Percentiles rank a stretch among this genome's conserved stretches.
These are phyloP conservation scores for Colletotrichum spaethianum DNA, from an alignment of 2,329 filamentous ascomycete genomes.

Conservation along the genomic window DNA sequence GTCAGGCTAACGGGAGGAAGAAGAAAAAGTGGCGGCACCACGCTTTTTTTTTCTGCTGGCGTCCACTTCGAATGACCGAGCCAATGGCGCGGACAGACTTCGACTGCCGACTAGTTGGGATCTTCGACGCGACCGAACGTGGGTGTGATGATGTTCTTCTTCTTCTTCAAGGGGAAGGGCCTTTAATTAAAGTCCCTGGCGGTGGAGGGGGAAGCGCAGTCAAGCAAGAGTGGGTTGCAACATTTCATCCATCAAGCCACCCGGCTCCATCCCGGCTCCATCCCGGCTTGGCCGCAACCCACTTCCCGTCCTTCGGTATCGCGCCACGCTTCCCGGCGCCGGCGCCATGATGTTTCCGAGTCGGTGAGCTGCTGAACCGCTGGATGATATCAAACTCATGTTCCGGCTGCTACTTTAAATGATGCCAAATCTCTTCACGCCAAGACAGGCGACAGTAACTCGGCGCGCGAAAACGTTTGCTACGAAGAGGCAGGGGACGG, in stretches of 20 bases:
- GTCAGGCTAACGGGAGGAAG: too few species aligned
- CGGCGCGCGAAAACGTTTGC: neutral
- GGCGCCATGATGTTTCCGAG: neutral
- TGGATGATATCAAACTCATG: neutral
- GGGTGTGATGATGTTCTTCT: neutral
- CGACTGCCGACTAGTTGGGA: slow-evolving; percentile 16
- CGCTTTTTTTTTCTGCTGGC: neutral
- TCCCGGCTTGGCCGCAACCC: slow-evolving; percentile 12
- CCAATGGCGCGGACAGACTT: neutral
- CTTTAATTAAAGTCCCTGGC: slow-evolving; percentile 28
- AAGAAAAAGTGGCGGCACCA: neutral
- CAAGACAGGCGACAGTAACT: neutral
- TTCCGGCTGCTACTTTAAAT: neutral
- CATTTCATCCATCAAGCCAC: neutral
- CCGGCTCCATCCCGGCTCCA: neutral
- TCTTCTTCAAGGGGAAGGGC: slow-evolving; percentile 9
- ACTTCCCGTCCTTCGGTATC: slow-evolving; percentile 24
- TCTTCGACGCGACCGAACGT: neutral
- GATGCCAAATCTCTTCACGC: neutral
- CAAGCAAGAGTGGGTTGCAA: neutral
- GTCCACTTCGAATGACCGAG: neutral
- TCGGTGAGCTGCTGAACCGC: neutral
- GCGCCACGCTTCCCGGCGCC: slow-evolving; percentile 13
- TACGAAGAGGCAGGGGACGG: neutral
- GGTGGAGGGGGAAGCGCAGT: neutral